Percentiles rank a stretch among this genome's conserved stretches.
Conservation (phyloP, 1,139 yeast species). For the Lipomyces yarrowii region DNA sequence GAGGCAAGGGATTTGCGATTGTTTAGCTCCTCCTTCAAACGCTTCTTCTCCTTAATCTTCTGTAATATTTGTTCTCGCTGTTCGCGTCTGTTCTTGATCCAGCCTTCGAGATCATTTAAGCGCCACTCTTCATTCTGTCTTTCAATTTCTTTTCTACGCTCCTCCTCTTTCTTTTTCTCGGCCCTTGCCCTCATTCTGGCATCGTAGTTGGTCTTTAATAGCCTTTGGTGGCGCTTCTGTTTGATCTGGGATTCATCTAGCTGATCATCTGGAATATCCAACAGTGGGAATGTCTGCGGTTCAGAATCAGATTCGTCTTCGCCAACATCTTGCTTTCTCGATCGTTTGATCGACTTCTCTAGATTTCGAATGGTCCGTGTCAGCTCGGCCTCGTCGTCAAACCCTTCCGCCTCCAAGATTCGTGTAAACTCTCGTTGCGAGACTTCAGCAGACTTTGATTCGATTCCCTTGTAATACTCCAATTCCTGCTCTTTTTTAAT, state of each 20-base stretch:
- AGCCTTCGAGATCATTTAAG: slow-evolving; percentile 67
- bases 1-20: slow-evolving; percentile 92
- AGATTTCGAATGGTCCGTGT: slow-evolving; percentile 66
- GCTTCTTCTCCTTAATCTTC: slow-evolving; percentile 65
- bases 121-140: slow-evolving; percentile 71
- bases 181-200: slow-evolving; percentile 83
- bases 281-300: slow-evolving; percentile 68
- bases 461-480: slow-evolving; percentile 65
- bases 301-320: slow-evolving; percentile 54
- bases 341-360: slow-evolving; percentile 68
- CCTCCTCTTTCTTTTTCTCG: slow-evolving; percentile 66
- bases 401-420: slow-evolving; percentile 70
- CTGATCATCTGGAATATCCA: slow-evolving; percentile 82
- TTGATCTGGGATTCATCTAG: slow-evolving; percentile 76
- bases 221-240: slow-evolving; percentile 82
- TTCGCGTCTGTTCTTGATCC: slow-evolving; percentile 73
- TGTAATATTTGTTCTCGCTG: slow-evolving; percentile 61
- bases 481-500: slow-evolving; percentile 80
- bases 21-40: slow-evolving; percentile 73
- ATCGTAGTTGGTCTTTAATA: slow-evolving; percentile 83
- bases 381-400: slow-evolving; percentile 72
- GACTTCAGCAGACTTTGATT: slow-evolving; percentile 54
- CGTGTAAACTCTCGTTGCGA: slow-evolving; percentile 51
- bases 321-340: slow-evolving; percentile 67
- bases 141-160: slow-evolving; percentile 55